phyloP scores from a whole-genome alignment of 1,284 basidiomycete genomes.

The Pholiota adiposa region DNA sequence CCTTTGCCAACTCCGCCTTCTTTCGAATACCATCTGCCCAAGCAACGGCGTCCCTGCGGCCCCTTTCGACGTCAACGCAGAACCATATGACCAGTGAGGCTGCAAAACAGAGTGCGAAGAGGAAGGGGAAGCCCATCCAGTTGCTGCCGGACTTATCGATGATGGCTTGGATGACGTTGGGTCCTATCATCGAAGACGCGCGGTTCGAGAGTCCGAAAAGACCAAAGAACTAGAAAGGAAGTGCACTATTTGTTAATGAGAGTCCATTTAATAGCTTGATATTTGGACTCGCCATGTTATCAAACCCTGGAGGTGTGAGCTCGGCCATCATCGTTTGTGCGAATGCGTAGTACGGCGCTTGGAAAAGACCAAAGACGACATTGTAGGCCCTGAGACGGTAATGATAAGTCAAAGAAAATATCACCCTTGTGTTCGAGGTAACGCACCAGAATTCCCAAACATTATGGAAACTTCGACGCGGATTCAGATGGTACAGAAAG shows the following conservation, averaged over 20 bases:
- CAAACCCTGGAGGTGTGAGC: constrained; percentile 79
- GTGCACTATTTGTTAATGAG: too few relatives aligned
- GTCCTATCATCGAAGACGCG: constrained; percentile 82
- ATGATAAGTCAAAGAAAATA: not conserved
- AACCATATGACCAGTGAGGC: constrained; percentile 77
- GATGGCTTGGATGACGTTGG: constrained; percentile 80
- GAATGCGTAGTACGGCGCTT: constrained; percentile 87
- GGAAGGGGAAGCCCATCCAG: constrained; percentile 84
- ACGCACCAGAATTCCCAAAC: constrained; percentile 82
- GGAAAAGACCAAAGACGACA: constrained; percentile 81
- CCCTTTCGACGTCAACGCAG: constrained; percentile 71
- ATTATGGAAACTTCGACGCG: constrained; percentile 68
- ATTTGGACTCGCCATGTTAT: constrained; percentile 78
- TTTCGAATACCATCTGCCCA: constrained; percentile 25
- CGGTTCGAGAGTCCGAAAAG: constrained; percentile 84
- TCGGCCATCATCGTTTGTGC: constrained; percentile 90
- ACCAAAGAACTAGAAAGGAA: constrained; percentile 65
- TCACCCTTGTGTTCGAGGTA: not conserved
- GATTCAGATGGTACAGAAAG: not conserved
- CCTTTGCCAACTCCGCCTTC: constrained; percentile 10
- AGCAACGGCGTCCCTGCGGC: constrained; percentile 55
- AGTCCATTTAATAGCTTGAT: too few relatives aligned
- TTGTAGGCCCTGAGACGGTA: constrained; percentile 70
- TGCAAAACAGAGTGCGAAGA: constrained; percentile 70
- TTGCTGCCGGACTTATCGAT: constrained; percentile 74